phyloP scores from a whole-genome alignment of 495 filamentous ascomycete species.

The Penicillium soppii region DNA sequence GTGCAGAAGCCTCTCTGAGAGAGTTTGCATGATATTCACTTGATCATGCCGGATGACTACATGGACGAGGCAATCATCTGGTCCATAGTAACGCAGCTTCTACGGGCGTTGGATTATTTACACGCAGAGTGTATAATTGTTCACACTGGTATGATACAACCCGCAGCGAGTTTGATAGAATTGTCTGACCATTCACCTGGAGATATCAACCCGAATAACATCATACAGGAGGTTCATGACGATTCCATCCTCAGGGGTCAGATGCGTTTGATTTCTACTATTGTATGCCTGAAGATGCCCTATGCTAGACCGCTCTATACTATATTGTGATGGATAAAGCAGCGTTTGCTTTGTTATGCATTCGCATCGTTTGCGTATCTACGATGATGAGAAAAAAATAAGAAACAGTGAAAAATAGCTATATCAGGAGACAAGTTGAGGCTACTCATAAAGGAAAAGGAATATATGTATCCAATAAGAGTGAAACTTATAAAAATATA shows the following conservation, averaged over 20 bases:
- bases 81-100: slow-evolving; percentile 27
- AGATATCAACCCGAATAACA: slow-evolving; percentile 47
- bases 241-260: slow-evolving; percentile 33
- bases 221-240: slow-evolving; percentile 42
- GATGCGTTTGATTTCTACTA: too few relatives aligned
- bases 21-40: slow-evolving; percentile 31
- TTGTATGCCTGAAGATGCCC: too few relatives aligned
- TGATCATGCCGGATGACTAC: not conserved
- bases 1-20: slow-evolving; percentile 45
- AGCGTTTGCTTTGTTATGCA: too few relatives aligned
- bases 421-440: too few relatives aligned
- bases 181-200: slow-evolving; percentile 12
- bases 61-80: slow-evolving; percentile 12
- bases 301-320: too few relatives aligned
- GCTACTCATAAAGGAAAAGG: too few relatives aligned
- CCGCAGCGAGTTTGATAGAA: slow-evolving; percentile 9
- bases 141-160: slow-evolving; percentile 32
- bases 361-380: too few relatives aligned
- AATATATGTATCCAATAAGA: too few relatives aligned
- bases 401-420: too few relatives aligned
- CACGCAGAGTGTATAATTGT: slow-evolving; percentile 51
- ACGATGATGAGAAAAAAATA: too few relatives aligned
- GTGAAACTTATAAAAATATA: too few relatives aligned
- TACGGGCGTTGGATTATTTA: slow-evolving; percentile 45
- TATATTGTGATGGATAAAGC: too few relatives aligned